These are phyloP conservation scores for Phialocephala sp. DNA, from an alignment of 2,329 filamentous ascomycete species.

Conservation along the genomic window DNA sequence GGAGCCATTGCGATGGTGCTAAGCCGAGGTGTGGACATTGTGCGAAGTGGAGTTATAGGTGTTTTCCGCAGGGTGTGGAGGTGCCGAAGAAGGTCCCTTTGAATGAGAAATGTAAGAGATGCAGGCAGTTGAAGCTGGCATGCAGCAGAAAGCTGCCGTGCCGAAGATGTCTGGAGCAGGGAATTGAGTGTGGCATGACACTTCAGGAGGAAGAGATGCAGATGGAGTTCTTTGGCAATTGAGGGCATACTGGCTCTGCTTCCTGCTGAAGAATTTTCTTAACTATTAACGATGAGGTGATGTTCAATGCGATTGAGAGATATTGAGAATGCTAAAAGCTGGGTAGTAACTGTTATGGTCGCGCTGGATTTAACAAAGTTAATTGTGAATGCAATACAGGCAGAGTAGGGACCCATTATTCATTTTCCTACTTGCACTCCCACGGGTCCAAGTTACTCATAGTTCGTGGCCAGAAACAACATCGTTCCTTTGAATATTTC, in stretches of 20 bases:
- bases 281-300: neutral
- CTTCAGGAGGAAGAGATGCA: conserved; percentile 1
- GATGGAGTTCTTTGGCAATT: neutral
- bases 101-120: conserved; percentile 13
- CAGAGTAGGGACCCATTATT: no score
- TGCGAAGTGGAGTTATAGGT: neutral
- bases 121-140: neutral
- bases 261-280: neutral
- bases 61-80: neutral
- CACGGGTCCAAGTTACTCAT: no score
- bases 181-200: conserved; percentile 3
- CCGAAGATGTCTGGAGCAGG: neutral
- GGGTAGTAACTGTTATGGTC: no score
- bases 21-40: conserved; percentile 10
- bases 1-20: conserved; percentile 1
- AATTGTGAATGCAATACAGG: no score
- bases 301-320: no score
- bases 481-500: no score
- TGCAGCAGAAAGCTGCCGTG: neutral
- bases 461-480: no score
- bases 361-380: no score
- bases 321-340: no score
- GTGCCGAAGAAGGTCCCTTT: neutral
- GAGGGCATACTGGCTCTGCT: neutral
- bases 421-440: no score